phyloP scores from a whole-genome alignment of 257 asterid species.

The Plantago major region DNA sequence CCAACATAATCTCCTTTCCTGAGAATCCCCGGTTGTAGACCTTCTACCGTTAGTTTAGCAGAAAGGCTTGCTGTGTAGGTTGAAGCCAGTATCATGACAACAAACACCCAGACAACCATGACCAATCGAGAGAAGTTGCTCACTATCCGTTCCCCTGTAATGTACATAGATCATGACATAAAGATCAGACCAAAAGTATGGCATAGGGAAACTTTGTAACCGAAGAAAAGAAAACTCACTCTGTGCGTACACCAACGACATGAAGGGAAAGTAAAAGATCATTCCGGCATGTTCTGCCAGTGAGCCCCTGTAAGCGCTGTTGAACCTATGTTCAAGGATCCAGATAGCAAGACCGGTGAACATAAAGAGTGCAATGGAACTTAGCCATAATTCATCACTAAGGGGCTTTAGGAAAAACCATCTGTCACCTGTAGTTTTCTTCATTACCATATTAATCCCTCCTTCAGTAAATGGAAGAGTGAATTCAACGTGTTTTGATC shows the following conservation, averaged over 20 bases:
- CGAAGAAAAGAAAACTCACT: background rate
- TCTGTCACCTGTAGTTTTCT: background rate
- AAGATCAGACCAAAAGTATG: background rate
- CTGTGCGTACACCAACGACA: constrained; percentile 1
- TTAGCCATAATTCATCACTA: constrained; percentile 16
- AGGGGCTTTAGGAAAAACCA: constrained; percentile 32
- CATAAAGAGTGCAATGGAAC: constrained; percentile 15
- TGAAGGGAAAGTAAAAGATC: constrained; percentile 4
- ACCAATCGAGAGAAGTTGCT: constrained; percentile 35
- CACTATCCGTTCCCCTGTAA: constrained; percentile 35
- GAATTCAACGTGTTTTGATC: constrained; percentile 28
- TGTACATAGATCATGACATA: background rate
- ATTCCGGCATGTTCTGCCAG: background rate
- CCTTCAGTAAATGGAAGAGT: constrained; percentile 21
- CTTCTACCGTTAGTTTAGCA: constrained; percentile 31
- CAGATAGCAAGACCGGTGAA: constrained; percentile 26
- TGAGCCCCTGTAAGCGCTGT: constrained; percentile 26
- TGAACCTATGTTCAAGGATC: constrained; percentile 29
- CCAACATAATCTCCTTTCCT: constrained; percentile 28
- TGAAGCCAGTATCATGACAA: constrained; percentile 35
- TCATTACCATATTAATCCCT: constrained; percentile 17
- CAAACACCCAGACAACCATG: constrained; percentile 36
- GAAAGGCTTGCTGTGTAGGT: constrained; percentile 37
- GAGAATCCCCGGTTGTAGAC: constrained; percentile 25
- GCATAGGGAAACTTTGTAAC: background rate